A percentile compares a stretch with the other conserved stretches of the same genome.
Conservation (phyloP, 257 asterid species). For the Salvia miltiorrhiza region DNA sequence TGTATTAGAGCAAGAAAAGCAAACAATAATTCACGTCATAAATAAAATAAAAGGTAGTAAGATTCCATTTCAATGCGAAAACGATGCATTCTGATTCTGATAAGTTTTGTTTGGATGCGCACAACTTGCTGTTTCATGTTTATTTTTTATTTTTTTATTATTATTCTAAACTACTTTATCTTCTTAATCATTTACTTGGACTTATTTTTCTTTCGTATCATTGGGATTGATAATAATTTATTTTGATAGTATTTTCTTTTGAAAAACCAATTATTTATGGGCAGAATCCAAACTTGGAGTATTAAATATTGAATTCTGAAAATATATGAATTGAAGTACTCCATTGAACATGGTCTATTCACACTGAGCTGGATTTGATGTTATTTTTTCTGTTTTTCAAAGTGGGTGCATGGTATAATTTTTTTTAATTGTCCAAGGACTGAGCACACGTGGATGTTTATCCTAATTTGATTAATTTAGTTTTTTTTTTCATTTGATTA, state of each 20-base stretch:
- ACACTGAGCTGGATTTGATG: slow-evolving; percentile 12
- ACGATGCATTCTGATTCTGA: background rate
- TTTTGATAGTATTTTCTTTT: background rate
- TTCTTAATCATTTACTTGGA: background rate
- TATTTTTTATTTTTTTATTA: slow-evolving; percentile 18
- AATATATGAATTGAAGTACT: background rate
- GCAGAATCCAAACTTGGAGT: background rate
- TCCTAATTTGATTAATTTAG: too few relatives aligned
- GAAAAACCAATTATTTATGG: background rate
- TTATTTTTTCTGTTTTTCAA: background rate
- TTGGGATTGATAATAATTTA: background rate
- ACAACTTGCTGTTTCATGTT: slow-evolving; percentile 22
- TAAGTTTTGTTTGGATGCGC: slow-evolving; percentile 24
- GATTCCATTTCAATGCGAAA: slow-evolving; percentile 33
- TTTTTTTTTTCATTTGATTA: too few relatives aligned
- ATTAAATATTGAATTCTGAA: background rate
- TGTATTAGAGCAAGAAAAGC: too few relatives aligned
- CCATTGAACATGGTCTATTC: too few relatives aligned
- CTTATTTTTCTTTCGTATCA: background rate
- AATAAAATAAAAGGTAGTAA: background rate
- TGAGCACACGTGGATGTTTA: slow-evolving; percentile 34
- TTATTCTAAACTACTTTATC: slow-evolving; percentile 2
- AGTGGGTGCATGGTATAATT: background rate
- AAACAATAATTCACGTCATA: background rate
- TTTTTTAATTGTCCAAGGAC: background rate